Evolutionary conservation across 1,139 yeast genomes (phyloP).

Genomic region (Arxiozyma slooffiae): DNA sequence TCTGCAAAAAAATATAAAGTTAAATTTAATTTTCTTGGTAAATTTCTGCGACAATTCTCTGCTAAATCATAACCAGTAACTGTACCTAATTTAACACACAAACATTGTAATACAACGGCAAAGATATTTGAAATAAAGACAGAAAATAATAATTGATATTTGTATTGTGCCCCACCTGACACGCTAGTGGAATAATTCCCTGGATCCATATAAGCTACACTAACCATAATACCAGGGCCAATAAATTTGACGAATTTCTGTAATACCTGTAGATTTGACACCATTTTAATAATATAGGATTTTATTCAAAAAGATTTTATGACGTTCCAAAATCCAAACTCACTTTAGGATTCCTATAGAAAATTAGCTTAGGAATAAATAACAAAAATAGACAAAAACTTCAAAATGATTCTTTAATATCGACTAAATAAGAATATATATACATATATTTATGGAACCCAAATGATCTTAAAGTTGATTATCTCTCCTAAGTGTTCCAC

Average conservation of each 20-base stretch:
- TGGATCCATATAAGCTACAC: conserved; percentile 96
- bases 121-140: conserved; percentile 73
- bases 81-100: conserved; percentile 68
- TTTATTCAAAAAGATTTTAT: background rate
- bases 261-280: conserved; percentile 3
- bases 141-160: conserved; percentile 72
- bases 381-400: background rate
- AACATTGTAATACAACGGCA: conserved; percentile 75
- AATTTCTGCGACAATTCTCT: conserved; percentile 52
- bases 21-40: conserved; percentile 53
- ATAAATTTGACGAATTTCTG: conserved; percentile 40
- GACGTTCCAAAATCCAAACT: no score
- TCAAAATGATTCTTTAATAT: no score
- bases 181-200: conserved; percentile 95
- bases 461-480: background rate
- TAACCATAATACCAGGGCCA: conserved; percentile 91
- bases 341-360: background rate
- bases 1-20: conserved; percentile 62
- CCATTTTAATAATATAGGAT: background rate
- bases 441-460: background rate
- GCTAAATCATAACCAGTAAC: conserved; percentile 77
- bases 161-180: conserved; percentile 82
- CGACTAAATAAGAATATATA: background rate
- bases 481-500: background rate
- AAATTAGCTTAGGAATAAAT: background rate